phyloP scores from a whole-genome alignment of 2,329 filamentous ascomycete species.

The Epichloe glyceriae region DNA sequence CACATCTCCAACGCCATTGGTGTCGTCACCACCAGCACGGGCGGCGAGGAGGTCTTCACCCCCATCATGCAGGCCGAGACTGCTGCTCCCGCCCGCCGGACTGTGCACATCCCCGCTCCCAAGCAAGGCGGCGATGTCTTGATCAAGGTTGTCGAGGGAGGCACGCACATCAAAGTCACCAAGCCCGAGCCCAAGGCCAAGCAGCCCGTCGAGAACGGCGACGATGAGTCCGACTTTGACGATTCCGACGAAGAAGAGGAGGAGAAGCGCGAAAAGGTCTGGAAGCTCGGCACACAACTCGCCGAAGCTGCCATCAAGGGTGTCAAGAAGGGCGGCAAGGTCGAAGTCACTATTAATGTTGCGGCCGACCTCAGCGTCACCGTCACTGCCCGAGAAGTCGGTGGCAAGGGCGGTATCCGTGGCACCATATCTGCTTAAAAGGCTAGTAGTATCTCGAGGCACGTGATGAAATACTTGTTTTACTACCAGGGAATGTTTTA shows the following conservation, averaged over 20 bases:
- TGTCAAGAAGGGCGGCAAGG: constrained; percentile 77
- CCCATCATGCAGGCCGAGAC: constrained; percentile 78
- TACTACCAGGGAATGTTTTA: neutral
- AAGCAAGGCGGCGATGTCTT: constrained; percentile 78
- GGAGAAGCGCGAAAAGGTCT: constrained; percentile 79
- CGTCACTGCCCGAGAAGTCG: constrained; percentile 73
- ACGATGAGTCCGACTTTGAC: constrained; percentile 45
- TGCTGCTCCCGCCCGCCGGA: constrained; percentile 76
- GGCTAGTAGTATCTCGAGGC: neutral
- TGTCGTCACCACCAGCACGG: constrained; percentile 52
- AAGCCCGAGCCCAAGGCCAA: constrained; percentile 72
- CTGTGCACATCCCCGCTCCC: constrained; percentile 63
- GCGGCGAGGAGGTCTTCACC: constrained; percentile 58
- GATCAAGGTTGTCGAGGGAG: constrained; percentile 77
- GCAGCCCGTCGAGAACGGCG: constrained; percentile 50
- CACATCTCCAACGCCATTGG: constrained; percentile 84
- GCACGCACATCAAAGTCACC: constrained; percentile 83
- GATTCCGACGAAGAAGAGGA: constrained; percentile 64
- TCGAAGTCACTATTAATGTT: constrained; percentile 89
- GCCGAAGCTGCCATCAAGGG: constrained; percentile 76
- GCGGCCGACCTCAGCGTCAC: constrained; percentile 66
- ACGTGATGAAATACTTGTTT: neutral
- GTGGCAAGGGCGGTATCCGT: constrained; percentile 72
- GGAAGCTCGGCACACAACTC: constrained; percentile 73
- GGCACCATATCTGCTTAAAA: constrained; percentile 33